These are phyloP conservation scores for Hericium rajendrae DNA, from an alignment of 768 basidiomycete species.

Conservation along the genomic window DNA sequence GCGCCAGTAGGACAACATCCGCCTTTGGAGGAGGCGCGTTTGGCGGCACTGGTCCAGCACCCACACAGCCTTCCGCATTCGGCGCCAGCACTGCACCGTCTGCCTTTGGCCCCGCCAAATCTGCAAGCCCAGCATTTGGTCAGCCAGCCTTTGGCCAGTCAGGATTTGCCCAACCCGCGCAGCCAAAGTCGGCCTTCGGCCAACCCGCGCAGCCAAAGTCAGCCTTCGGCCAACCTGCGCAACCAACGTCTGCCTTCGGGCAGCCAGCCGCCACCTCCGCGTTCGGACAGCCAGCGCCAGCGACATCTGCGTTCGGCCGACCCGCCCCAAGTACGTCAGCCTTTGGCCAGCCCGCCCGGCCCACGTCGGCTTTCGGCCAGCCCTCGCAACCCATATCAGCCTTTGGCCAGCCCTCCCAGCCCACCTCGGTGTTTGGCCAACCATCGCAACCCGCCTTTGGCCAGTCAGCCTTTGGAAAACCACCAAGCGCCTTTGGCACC, in stretches of 20 bases:
- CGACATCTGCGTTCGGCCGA: not conserved
- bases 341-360: not conserved
- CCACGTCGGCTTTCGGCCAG: not conserved
- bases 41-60: constrained; percentile 13
- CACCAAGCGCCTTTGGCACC: not conserved
- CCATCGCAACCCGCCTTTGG: constrained; percentile 24
- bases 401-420: not conserved
- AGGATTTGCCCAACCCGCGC: constrained; percentile 11
- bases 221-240: constrained; percentile 1
- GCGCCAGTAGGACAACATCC: not conserved
- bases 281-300: not conserved
- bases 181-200: constrained; percentile 25
- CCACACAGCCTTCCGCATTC: constrained; percentile 27
- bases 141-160: constrained; percentile 19
- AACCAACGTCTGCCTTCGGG: not conserved
- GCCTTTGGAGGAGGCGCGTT: not conserved
- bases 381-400: constrained; percentile 2
- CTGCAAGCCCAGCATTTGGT: constrained; percentile 12
- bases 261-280: constrained; percentile 14
- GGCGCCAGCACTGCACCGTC: constrained; percentile 24
- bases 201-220: constrained; percentile 9
- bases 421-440: not conserved
- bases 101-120: constrained; percentile 24
- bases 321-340: constrained; percentile 11
- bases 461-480: constrained; percentile 12